Base-by-base conservation (phyloP, 1,284 basidiomycete genomes). In the Lentinula novae-zelandiae region DNA sequence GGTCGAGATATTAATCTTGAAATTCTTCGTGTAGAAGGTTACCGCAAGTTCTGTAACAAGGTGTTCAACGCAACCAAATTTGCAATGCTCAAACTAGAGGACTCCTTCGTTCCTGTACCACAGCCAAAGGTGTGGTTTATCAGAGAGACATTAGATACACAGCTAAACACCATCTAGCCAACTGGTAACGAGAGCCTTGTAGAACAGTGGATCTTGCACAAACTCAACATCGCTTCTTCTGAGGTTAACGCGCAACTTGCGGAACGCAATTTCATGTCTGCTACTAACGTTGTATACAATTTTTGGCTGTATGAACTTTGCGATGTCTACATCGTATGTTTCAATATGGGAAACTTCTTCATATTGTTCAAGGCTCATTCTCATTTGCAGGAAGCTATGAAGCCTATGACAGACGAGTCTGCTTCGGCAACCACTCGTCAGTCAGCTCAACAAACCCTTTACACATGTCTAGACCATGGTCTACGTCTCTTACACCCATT, bases 21-120 rank as follows among this genome's bases (percentile, higher is more conserved):
- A 74, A 96, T 99, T 69, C 76, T 93, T 65, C 90, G 95, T 64
- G 95, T 99, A n/a, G 96, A 99, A 77, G 96, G 96, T 5, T 99
- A 99, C 77, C 88, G 97, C 74, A 99, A 99, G 76, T 97, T 98
- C 82, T 99, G 97, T 81, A 99, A 99, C 82, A 99, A 99, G 81
- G 89, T 99, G 34, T 99, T 97, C 85, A 99, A 99, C 73, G 97
- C 97, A 1, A 99, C 96, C 62, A 96, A 96, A 75, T 99, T 99
- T 70, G 96, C 95, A 33, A 93, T 98, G 87, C 85, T 96, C 73
- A 96, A 96, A 78, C 79, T 98, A 42, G 95, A 95, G 64, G 86
- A 86, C 58, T 75, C 80, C 39, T 98, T 96, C 69, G 84, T 90
- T 31, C 94, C 95, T 33, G 80, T 85, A 63, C 77, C 85, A 1